A percentile compares a stretch with the other conserved stretches of the same genome.
These are phyloP conservation scores for Austropuccinia psidii DNA, from an alignment of 1,284 basidiomycete species.

Conservation along the genomic window DNA sequence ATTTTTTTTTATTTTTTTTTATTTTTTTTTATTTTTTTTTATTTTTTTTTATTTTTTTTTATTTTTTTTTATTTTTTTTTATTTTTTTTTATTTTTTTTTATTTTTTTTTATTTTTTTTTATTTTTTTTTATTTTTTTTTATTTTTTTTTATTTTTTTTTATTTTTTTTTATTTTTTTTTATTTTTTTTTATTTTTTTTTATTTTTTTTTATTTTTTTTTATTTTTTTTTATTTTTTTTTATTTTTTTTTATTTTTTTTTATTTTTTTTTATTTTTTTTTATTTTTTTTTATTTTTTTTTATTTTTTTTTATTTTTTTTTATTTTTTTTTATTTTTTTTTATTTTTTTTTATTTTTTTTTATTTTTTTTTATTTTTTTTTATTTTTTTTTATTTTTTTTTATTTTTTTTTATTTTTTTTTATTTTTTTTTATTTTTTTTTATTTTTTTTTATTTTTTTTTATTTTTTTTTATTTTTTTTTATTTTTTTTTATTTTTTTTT, in stretches of 20 bases:
- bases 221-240: neutral
- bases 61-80: no score
- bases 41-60: no score
- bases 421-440: neutral
- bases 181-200: neutral
- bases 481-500: neutral
- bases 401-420: neutral
- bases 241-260: neutral
- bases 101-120: no score
- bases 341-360: neutral
- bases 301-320: neutral
- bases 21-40: no score
- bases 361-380: neutral
- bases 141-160: neutral
- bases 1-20: no score
- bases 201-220: neutral
- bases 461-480: neutral
- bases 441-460: neutral
- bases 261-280: neutral
- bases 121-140: no score
- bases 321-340: neutral
- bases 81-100: no score
- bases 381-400: neutral
- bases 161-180: neutral
- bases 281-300: neutral